Percentiles rank a stretch among this genome's conserved stretches.
These are phyloP conservation scores for Pelargonium citronellum DNA, from an alignment of 441 rosid genomes.

Conservation along the genomic window DNA sequence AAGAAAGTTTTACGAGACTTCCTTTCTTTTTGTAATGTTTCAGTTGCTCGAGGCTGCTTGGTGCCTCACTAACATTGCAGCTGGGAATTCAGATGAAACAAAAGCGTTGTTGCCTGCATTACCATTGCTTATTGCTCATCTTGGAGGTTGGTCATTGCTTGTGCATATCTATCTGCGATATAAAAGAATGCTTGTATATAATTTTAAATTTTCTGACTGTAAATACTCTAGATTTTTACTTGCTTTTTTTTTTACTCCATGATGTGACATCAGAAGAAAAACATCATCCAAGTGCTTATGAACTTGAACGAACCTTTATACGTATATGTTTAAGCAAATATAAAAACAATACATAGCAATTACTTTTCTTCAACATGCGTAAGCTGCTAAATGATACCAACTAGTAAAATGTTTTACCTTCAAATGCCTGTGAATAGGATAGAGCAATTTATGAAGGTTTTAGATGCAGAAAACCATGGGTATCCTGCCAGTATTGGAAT, in stretches of 20 bases:
- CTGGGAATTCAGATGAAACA: conserved; percentile 89
- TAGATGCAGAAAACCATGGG: not conserved
- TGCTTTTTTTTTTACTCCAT: not conserved
- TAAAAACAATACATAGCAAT: not conserved
- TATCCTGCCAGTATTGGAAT: not conserved
- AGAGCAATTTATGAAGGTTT: not conserved
- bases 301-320: not conserved
- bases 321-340: not conserved
- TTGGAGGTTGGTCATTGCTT: conserved; percentile 59
- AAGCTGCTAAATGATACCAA: not conserved
- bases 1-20: not conserved
- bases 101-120: conserved; percentile 78
- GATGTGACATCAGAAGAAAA: not conserved
- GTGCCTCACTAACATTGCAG: conserved; percentile 97
- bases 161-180: conserved; percentile 12
- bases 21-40: conserved; percentile 21
- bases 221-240: not conserved
- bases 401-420: conserved; percentile 4
- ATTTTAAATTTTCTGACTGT: not conserved
- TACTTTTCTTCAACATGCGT: not conserved
- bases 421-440: not conserved
- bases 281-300: not conserved
- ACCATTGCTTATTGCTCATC: conserved; percentile 84
- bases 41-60: conserved; percentile 97
- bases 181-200: not conserved